Base-by-base conservation (phyloP, 176 grass and related monocot genomes). In the Cenchrus fungigraminus region DNA sequence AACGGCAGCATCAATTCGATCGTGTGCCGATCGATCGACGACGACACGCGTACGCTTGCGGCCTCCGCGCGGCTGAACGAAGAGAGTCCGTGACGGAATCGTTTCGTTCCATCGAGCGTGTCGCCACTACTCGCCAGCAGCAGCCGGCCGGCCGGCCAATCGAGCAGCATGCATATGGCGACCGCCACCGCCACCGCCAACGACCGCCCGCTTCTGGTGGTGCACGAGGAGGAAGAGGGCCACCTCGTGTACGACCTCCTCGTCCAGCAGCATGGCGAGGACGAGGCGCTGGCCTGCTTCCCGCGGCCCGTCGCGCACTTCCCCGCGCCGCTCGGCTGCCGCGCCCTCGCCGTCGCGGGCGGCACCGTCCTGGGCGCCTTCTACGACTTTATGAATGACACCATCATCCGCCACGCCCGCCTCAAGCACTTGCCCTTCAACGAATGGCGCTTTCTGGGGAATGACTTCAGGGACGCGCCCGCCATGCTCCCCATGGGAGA, bases 181-280 rank as follows among this genome's bases (percentile, higher is more conserved):
- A 32, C 31, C 31, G 31, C 31, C 31, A 32, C 29, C 63, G 28
- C 29, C 63, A 37, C 31, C 59, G 2, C 1, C 2, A 25, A 10
- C 5, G 8, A 10, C 69, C 69, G 71, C 25, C 12, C 71, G 71
- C 71, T 74, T 17, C 17, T 74, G 22, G 71, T 53, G 71, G 25
- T 74, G 71, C 71, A 53, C 71, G 71, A 74, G 25, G 71, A 52
- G 25, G 29, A 74, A 19, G 15, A 68, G 32, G 71, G 49, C 49
- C 49, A 54, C 49, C 65, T 68, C 65, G 32, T 68, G 10, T 68
- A 68, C 65, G 65, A 68, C 5, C 65, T 25, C 22, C 22, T 34
- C 13, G 0, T 68, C 56, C 16, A 2, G 54, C 15, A 56, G 15
- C 15, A 56, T 14, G 55, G 17, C 37, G 34, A 43, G 34, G 40